phyloP scores from a whole-genome alignment of 2,329 filamentous ascomycete species.

The Fusarium veterinarium region DNA sequence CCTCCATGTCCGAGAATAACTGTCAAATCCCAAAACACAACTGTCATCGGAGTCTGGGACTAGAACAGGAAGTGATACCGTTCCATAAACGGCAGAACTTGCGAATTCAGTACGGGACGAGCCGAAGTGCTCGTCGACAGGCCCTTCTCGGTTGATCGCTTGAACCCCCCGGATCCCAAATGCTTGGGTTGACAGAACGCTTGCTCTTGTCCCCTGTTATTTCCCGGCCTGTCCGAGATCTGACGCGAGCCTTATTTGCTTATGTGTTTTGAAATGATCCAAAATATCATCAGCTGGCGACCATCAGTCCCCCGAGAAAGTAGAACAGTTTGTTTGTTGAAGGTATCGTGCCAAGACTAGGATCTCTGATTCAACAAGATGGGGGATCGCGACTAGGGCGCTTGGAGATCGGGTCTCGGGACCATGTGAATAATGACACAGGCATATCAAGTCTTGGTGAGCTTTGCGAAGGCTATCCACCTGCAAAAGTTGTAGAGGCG shows the following conservation, averaged over 20 bases:
- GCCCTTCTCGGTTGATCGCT: conserved; percentile 29
- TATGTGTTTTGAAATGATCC: conserved; percentile 7
- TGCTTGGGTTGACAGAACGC: conserved; percentile 32
- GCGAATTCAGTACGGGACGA: conserved; percentile 44
- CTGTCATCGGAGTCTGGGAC: conserved; percentile 17
- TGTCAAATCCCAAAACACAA: conserved; percentile 20
- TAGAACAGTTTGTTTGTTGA: conserved; percentile 14
- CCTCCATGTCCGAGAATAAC: conserved; percentile 34
- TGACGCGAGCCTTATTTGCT: conserved; percentile 14
- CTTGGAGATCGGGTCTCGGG: conserved; percentile 28
- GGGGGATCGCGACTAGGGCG: conserved; percentile 23
- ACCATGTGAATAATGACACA: conserved; percentile 40
- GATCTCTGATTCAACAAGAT: conserved; percentile 35
- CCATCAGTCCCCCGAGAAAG: conserved; percentile 3
- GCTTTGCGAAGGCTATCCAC: conserved; percentile 21
- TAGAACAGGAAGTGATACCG: conserved; percentile 21
- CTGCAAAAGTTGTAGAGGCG: conserved; percentile 18
- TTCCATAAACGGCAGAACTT: conserved; percentile 40
- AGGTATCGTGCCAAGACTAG: background rate
- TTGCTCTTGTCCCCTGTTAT: conserved; percentile 26
- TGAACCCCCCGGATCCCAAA: conserved; percentile 34
- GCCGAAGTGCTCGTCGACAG: conserved; percentile 38
- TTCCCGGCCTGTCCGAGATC: conserved; percentile 19
- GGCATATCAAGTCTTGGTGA: conserved; percentile 31
- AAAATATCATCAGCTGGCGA: background rate